Conservation (phyloP, 2,329 filamentous ascomycete species). For the Xylaria sp. region DNA sequence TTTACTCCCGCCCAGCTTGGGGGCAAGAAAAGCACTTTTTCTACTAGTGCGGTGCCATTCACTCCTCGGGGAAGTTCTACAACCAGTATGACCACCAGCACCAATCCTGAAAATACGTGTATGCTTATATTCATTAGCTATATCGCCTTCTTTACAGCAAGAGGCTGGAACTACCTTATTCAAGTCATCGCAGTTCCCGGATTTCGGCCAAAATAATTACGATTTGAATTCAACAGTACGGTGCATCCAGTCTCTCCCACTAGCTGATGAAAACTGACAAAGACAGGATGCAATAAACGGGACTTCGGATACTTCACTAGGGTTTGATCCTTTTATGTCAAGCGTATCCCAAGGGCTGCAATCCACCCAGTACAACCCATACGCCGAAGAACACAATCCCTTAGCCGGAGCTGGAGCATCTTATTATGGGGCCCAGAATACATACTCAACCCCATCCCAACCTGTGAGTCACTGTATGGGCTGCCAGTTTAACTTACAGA, state of each 20-base stretch:
- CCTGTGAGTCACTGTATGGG: conserved; percentile 60
- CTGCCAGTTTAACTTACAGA: conserved; percentile 14
- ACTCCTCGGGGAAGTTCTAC: conserved; percentile 71
- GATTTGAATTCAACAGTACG: conserved; percentile 63
- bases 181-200: conserved; percentile 67
- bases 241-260: conserved; percentile 6
- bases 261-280: conserved; percentile 35
- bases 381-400: conserved; percentile 75
- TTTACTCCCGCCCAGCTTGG: conserved; percentile 78
- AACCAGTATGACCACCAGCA: conserved; percentile 37
- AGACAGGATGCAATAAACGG: conserved; percentile 46
- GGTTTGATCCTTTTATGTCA: conserved; percentile 74
- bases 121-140: conserved; percentile 44
- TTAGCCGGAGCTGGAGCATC: conserved; percentile 67
- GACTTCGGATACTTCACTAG: conserved; percentile 48
- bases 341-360: conserved; percentile 63
- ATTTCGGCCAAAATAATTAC: conserved; percentile 68
- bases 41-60: conserved; percentile 88
- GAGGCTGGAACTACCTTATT: conserved; percentile 60
- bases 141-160: conserved; percentile 54
- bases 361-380: conserved; percentile 74
- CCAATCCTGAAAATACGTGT: conserved; percentile 15
- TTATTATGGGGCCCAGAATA: conserved; percentile 72
- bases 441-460: conserved; percentile 65
- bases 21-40: conserved; percentile 79